Base-by-base conservation (phyloP, 1,284 basidiomycete species). In the Fistulina hepatica region DNA sequence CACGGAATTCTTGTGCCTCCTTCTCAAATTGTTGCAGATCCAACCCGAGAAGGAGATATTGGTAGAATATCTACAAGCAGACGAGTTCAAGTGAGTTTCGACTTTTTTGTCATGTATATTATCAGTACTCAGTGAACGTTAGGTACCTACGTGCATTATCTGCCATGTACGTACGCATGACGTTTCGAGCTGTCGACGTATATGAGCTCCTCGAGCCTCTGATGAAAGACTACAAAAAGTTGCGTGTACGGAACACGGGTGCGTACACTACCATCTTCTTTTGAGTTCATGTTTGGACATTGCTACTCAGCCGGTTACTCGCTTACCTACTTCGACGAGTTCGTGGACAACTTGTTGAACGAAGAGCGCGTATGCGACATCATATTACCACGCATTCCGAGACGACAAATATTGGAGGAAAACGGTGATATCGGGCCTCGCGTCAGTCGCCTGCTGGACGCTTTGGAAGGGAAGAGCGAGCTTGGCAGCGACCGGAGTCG, bases 11-110 rank as follows among this genome's bases (percentile, higher is more conserved):
- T 65, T 97, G 33, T 94, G 88, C 54, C 68, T 99, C 17, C 73
- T 93, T 20, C 69, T 97, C 48, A 98, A 98, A 58, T 69, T 99
- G 39, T 67, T 99, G 20, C 95, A 98, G 61, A 81, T 99, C 33
- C 94, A 98, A 55, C 95, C 95, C 1, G 89, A 97, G 60, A 91
- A 91, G 55, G 90, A 94, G 58, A 97, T 98, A 44, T 58, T 98
- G 33, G 63, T 95, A 4, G 95, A 97, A 53, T 99, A 99, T 55
- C 65, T 99, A 15, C 76, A 81, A 43, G 91, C 89, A 3, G 89
- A 94, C 44, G 94, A 98, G 56, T 97, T 97, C 73, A 99, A 99
- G 92, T 94, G 52, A 48, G 83, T 69, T 9, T n/a, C 8, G 26
- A 27, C 37, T 16, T 23, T 36, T 39, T 34, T 20, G 5, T 26